Percentiles rank a stretch among this genome's conserved stretches.
Conservation (phyloP, 2,329 filamentous ascomycete species). For the Rachicladosporium sp. region DNA sequence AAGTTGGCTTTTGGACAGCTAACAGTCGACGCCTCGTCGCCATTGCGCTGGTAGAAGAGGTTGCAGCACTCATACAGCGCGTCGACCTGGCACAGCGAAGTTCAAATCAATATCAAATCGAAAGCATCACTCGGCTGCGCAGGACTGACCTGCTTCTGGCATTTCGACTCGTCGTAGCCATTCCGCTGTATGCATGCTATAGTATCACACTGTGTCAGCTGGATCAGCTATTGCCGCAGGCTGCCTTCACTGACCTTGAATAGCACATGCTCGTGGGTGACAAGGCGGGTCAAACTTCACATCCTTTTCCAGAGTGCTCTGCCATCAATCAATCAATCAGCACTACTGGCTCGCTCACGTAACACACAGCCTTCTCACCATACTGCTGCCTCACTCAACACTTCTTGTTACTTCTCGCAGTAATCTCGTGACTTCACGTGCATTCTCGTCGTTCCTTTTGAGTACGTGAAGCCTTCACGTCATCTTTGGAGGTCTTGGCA, state of each 20-base stretch:
- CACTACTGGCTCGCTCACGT: too few relatives aligned
- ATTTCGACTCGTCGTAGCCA: constrained; percentile 75
- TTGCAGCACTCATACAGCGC: constrained; percentile 91
- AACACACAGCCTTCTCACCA: too few relatives aligned
- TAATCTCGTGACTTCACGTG: too few relatives aligned
- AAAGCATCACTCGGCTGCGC: constrained; percentile 1
- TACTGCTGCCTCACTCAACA: too few relatives aligned
- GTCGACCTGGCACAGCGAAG: constrained; percentile 47
- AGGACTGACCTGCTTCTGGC: constrained; percentile 42
- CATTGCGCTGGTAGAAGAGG: constrained; percentile 68
- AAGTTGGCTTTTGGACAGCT: constrained; percentile 79
- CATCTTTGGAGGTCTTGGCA: too few relatives aligned
- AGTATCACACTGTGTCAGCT: neutral
- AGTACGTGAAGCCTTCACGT: too few relatives aligned
- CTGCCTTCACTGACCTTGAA: constrained; percentile 60
- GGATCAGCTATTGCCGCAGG: constrained; percentile 51
- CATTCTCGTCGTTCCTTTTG: too few relatives aligned
- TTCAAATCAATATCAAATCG: constrained; percentile 7
- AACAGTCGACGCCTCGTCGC: constrained; percentile 61
- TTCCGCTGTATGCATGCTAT: constrained; percentile 62
- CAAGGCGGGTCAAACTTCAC: constrained; percentile 66
- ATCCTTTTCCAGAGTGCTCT: constrained; percentile 47
- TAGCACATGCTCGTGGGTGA: constrained; percentile 78
- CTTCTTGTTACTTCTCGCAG: too few relatives aligned
- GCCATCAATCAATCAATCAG: too few relatives aligned